Evolutionary conservation across 768 basidiomycete genomes (phyloP).

Genomic region (Russula dissimulans): DNA sequence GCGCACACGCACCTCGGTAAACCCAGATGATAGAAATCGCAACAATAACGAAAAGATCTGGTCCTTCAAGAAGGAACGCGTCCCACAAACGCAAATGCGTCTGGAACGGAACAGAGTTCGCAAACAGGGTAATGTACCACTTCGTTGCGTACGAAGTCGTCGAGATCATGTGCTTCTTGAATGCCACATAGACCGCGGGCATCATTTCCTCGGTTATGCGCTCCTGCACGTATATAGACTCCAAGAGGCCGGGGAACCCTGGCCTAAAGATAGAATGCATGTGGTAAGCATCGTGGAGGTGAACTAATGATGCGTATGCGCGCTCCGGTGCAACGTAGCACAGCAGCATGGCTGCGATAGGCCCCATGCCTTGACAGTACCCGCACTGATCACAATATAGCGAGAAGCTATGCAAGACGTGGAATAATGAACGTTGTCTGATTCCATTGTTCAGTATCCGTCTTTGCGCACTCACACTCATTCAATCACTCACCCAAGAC

Average conservation of each 20-base stretch:
- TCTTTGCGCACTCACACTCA: background rate
- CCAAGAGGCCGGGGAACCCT: constrained; percentile 92
- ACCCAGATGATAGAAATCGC: constrained; percentile 88
- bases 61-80: constrained; percentile 82
- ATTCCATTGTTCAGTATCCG: background rate
- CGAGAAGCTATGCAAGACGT: constrained; percentile 88
- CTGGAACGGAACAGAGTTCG: constrained; percentile 92
- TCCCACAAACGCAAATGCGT: constrained; percentile 95
- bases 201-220: constrained; percentile 77
- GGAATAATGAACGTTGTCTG: constrained; percentile 92
- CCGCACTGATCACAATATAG: constrained; percentile 79
- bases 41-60: constrained; percentile 78
- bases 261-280: constrained; percentile 87
- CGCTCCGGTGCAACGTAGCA: constrained; percentile 91
- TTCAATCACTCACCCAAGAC: constrained; percentile 62
- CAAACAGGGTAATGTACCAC: constrained; percentile 98
- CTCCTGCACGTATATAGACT: constrained; percentile 95
- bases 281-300: constrained; percentile 80
- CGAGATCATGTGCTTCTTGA: constrained; percentile 82
- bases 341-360: constrained; percentile 88
- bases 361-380: constrained; percentile 99
- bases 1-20: constrained; percentile 56
- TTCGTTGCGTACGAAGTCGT: constrained; percentile 96
- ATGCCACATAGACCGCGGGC: constrained; percentile 81
- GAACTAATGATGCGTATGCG: constrained; percentile 74